phyloP scores from a whole-genome alignment of 2,329 filamentous ascomycete species.

The Phoma sp. region DNA sequence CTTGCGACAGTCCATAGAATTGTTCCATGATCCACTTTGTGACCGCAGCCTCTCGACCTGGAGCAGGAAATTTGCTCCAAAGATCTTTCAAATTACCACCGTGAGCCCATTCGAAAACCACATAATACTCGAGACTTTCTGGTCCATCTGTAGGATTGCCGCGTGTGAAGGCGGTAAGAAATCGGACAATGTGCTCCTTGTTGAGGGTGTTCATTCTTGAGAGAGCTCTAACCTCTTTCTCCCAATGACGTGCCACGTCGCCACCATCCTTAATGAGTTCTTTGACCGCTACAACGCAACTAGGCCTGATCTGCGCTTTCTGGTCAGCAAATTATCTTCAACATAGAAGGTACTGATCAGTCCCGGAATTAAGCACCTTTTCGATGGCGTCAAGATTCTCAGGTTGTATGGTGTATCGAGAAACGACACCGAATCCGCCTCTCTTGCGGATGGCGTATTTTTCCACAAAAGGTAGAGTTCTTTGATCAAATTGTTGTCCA shows the following conservation, averaged over 20 bases:
- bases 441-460: no score
- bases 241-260: neutral
- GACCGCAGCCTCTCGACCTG: neutral
- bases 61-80: neutral
- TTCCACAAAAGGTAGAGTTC: no score
- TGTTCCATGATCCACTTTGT: neutral
- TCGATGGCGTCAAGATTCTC: no score
- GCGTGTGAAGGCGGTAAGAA: neutral
- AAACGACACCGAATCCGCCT: no score
- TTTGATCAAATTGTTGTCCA: no score
- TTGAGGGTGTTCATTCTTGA: neutral
- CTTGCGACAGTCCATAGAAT: neutral
- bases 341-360: no score
- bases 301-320: no score
- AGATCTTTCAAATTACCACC: neutral
- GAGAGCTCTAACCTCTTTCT: neutral
- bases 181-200: neutral
- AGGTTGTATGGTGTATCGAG: no score
- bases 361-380: no score
- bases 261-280: neutral
- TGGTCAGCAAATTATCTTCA: no score
- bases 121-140: neutral
- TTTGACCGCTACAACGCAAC: neutral
- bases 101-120: neutral
- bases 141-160: no score